Percentiles rank a stretch among this genome's conserved stretches.
Conservation (phyloP, 495 filamentous ascomycete species). For the Talaromyces liani region DNA sequence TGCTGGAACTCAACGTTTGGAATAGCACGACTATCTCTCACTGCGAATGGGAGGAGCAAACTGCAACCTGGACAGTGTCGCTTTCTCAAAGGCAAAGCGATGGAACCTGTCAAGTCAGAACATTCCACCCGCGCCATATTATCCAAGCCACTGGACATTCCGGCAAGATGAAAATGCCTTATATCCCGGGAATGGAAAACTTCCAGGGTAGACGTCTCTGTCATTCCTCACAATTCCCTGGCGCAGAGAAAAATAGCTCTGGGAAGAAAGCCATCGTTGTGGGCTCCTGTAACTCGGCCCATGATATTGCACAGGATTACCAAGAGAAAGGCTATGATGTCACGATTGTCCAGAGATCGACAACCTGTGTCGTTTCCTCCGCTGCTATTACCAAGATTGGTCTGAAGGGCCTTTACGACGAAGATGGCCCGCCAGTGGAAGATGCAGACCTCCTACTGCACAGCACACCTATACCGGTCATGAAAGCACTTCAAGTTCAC, state of each 20-base stretch:
- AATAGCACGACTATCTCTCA: constrained; percentile 44
- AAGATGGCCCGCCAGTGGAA: constrained; percentile 46
- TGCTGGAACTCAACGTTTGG: constrained; percentile 77
- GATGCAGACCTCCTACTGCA: constrained; percentile 58
- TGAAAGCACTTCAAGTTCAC: constrained; percentile 52
- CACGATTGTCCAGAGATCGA: constrained; percentile 75
- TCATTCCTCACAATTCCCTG: constrained; percentile 64
- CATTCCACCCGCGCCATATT: constrained; percentile 58
- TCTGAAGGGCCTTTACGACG: constrained; percentile 55
- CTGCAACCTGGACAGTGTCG: constrained; percentile 52
- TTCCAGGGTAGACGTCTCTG: constrained; percentile 50
- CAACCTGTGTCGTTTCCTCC: constrained; percentile 61
- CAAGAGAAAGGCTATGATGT: constrained; percentile 76
- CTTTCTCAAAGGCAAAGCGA: constrained; percentile 43
- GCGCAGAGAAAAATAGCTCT: constrained; percentile 38
- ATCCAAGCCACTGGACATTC: constrained; percentile 68
- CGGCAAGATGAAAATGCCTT: constrained; percentile 59
- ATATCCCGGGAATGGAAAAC: constrained; percentile 50
- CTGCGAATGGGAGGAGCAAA: constrained; percentile 45
- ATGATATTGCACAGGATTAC: constrained; percentile 80
- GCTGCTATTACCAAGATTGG: constrained; percentile 44
- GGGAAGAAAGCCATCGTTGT: constrained; percentile 68
- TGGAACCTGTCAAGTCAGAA: constrained; percentile 45
- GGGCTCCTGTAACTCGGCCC: constrained; percentile 72
- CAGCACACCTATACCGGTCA: constrained; percentile 46